A percentile compares a stretch with the other conserved stretches of the same genome.
phyloP scores from a whole-genome alignment of 805 yeast species.

The Schwanniomyces occidentalis region DNA sequence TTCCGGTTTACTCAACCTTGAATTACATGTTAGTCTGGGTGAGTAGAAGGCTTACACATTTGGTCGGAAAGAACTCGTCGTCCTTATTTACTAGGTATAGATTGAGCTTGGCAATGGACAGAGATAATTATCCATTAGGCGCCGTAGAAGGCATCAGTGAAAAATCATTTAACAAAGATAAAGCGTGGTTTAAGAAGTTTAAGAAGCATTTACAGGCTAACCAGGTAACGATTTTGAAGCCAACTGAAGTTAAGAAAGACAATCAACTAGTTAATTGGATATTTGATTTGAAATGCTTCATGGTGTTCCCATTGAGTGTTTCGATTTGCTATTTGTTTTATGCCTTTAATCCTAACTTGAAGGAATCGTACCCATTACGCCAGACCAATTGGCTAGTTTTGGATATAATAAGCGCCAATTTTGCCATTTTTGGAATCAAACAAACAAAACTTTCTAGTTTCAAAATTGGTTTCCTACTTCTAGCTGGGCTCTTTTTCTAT shows the following conservation, averaged over 20 bases:
- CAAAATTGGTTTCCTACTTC: conserved; percentile 44
- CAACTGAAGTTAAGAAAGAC: conserved; percentile 26
- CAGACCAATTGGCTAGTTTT: conserved; percentile 20
- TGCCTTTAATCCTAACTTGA: conserved; percentile 8
- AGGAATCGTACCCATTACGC: conserved; percentile 5
- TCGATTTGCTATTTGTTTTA: conserved; percentile 7
- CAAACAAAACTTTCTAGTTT: conserved; percentile 43
- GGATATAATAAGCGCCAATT: conserved; percentile 42
- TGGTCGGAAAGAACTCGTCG: conserved; percentile 22
- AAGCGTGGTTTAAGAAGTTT: conserved; percentile 9
- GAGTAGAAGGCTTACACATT: conserved; percentile 27
- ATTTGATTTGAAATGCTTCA: conserved; percentile 19
- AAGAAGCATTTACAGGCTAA: conserved; percentile 12
- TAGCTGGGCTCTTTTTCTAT: conserved; percentile 54
- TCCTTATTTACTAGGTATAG: conserved; percentile 37
- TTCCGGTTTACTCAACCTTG: conserved; percentile 30
- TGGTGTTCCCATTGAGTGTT: conserved; percentile 15
- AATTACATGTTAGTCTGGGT: conserved; percentile 22
- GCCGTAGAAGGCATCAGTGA: conserved; percentile 23
- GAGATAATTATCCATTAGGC: conserved; percentile 37
- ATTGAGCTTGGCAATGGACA: conserved; percentile 42
- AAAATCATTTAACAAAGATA: conserved; percentile 5
- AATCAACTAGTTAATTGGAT: conserved; percentile 19
- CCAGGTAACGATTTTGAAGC: conserved; percentile 13
- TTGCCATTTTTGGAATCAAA: conserved; percentile 46